Evolutionary conservation across 2,329 filamentous ascomycete species (phyloP).

Genomic region (Fusarium xylarioides): DNA sequence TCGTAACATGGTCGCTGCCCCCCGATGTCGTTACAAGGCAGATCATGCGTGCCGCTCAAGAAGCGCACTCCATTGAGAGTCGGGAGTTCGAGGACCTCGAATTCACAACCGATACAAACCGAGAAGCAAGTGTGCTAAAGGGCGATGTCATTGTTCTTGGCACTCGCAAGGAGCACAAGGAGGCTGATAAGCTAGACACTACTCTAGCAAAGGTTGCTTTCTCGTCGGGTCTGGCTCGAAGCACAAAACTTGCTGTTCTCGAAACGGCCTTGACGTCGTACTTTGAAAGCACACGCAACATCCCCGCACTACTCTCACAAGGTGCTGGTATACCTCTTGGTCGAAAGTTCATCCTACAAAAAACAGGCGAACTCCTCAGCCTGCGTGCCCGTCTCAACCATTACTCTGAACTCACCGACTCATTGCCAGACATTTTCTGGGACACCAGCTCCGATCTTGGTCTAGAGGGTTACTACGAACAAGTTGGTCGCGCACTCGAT

Average conservation of each 20-base stretch:
- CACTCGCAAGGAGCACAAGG: conserved; percentile 67
- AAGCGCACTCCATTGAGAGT: conserved; percentile 72
- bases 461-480: conserved; percentile 93
- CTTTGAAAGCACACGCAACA: conserved; percentile 84
- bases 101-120: conserved; percentile 77
- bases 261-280: conserved; percentile 85
- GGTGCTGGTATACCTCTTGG: conserved; percentile 58
- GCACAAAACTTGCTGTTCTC: conserved; percentile 91
- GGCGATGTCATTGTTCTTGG: conserved; percentile 92
- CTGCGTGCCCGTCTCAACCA: conserved; percentile 94
- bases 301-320: conserved; percentile 79
- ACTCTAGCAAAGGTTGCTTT: conserved; percentile 96
- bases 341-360: conserved; percentile 84
- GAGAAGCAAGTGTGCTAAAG: conserved; percentile 79
- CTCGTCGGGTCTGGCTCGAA: conserved; percentile 90
- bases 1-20: conserved; percentile 91
- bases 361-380: conserved; percentile 90
- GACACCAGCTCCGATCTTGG: conserved; percentile 88
- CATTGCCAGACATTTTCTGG: conserved; percentile 96
- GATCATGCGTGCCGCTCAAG: conserved; percentile 78
- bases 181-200: conserved; percentile 60
- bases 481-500: conserved; percentile 88
- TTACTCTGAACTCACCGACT: conserved; percentile 96
- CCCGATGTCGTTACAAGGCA: conserved; percentile 78
- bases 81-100: conserved; percentile 91